Conservation (phyloP, 2,329 filamentous ascomycete species). For the Geosmithia putterillii region DNA sequence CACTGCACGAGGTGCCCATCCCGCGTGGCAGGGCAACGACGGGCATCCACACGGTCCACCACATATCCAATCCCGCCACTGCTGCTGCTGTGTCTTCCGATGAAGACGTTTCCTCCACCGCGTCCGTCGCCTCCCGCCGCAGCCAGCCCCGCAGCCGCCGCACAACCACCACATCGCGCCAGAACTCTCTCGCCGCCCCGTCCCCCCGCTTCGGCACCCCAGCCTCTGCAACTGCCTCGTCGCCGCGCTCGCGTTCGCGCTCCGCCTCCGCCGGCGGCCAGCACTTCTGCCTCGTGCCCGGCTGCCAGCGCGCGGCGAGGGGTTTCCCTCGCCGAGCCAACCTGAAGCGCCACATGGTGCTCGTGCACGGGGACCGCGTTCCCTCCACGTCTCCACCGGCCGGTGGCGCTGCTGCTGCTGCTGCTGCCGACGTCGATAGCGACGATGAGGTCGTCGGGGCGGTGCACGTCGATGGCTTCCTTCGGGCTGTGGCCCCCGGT, state of each 20-base stretch:
- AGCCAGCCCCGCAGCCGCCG: slow-evolving; percentile 7
- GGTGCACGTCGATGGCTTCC: slow-evolving; percentile 57
- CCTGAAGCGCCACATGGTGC: slow-evolving; percentile 22
- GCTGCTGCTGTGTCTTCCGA: slow-evolving; percentile 10
- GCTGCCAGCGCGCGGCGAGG: slow-evolving; percentile 20
- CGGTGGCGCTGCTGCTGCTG: neutral
- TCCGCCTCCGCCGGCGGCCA: slow-evolving; percentile 18
- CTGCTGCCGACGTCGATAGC: slow-evolving; percentile 15
- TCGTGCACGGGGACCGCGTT: slow-evolving; percentile 23
- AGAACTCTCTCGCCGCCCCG: slow-evolving; percentile 12
- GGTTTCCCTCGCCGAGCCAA: slow-evolving; percentile 23
- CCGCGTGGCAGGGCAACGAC: slow-evolving; percentile 8
- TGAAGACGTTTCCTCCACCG: slow-evolving; percentile 8
- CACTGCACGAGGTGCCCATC: slow-evolving; percentile 26
- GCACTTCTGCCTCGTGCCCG: slow-evolving; percentile 21
- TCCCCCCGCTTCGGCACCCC: slow-evolving; percentile 4
- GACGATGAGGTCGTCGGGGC: slow-evolving; percentile 46
- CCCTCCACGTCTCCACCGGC: neutral
- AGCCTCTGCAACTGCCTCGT: neutral
- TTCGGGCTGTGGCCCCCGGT: slow-evolving; percentile 37
- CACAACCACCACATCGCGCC: slow-evolving; percentile 9
- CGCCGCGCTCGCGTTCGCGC: slow-evolving; percentile 10
- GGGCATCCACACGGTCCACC: slow-evolving; percentile 13
- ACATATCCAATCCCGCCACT: slow-evolving; percentile 14
- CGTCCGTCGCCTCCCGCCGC: slow-evolving; percentile 10